phyloP scores from a whole-genome alignment of 2,329 filamentous ascomycete species.

The Claviceps pusilla region DNA sequence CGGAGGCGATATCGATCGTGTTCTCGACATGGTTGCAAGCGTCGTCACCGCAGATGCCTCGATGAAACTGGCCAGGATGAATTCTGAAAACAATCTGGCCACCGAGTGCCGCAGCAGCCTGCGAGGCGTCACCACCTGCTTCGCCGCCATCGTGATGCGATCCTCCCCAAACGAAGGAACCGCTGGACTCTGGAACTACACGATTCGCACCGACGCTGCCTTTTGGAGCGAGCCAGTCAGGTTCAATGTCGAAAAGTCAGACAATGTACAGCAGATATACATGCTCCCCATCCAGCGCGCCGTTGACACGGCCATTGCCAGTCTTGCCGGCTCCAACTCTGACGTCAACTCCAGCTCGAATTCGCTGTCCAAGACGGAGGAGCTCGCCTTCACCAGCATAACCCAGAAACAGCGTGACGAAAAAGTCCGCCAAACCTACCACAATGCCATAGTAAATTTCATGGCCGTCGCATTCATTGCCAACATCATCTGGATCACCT shows the following conservation, averaged over 20 bases:
- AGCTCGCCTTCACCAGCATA: constrained; percentile 63
- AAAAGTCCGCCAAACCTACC: constrained; percentile 53
- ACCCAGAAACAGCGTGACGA: constrained; percentile 52
- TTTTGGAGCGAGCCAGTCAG: constrained; percentile 40
- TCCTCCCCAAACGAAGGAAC: constrained; percentile 59
- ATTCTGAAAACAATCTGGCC: constrained; percentile 41
- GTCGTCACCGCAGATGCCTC: constrained; percentile 37
- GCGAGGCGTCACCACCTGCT: constrained; percentile 55
- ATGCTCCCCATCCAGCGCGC: constrained; percentile 64
- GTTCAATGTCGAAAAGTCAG: constrained; percentile 47
- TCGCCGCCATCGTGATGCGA: constrained; percentile 58
- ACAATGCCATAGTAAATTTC: constrained; percentile 56
- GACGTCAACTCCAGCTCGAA: constrained; percentile 18
- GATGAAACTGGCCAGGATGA: constrained; percentile 39
- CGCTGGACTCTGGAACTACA: constrained; percentile 69
- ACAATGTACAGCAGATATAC: constrained; percentile 66
- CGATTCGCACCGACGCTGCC: constrained; percentile 58
- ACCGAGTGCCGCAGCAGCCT: constrained; percentile 48
- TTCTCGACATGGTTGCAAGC: constrained; percentile 49
- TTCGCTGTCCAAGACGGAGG: constrained; percentile 27
- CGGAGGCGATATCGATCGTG: constrained; percentile 55
- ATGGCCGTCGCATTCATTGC: constrained; percentile 68
- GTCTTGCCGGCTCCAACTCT: constrained; percentile 21
- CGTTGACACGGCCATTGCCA: constrained; percentile 58
- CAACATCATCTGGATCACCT: constrained; percentile 65